Evolutionary conservation across 1,284 basidiomycete genomes (phyloP).

Genomic region (Cystobasidium slooffiae): DNA sequence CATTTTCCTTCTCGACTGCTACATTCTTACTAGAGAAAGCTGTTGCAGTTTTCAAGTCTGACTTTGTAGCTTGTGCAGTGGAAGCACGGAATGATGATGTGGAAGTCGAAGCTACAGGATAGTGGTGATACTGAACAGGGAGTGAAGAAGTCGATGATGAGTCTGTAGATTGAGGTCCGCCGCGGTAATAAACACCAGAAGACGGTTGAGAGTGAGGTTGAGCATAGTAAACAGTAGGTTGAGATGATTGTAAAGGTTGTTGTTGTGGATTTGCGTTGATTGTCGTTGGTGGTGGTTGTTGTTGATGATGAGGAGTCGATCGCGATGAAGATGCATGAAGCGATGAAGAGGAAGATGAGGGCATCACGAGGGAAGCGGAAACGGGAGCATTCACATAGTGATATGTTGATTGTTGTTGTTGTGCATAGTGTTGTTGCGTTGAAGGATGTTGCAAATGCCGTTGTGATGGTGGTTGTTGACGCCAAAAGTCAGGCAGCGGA

Average conservation of each 20-base stretch:
- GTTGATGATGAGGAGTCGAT: slow-evolving; percentile 12
- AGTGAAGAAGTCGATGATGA: background rate
- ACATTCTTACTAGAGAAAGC: background rate
- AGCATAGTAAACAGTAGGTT: background rate
- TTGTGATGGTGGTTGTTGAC: slow-evolving; percentile 8
- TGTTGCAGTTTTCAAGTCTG: background rate
- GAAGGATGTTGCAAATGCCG: background rate
- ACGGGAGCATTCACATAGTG: background rate
- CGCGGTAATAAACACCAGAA: background rate
- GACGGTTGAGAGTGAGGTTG: background rate
- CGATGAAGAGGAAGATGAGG: background rate
- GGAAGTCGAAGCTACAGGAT: slow-evolving; percentile 31
- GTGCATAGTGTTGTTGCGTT: background rate
- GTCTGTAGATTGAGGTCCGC: slow-evolving; percentile 3
- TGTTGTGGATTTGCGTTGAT: background rate
- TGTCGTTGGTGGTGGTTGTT: slow-evolving; percentile 6
- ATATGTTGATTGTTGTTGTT: background rate
- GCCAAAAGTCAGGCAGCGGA: slow-evolving; percentile 21
- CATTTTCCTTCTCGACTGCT: no score
- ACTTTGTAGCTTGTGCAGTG: background rate
- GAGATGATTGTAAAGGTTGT: background rate
- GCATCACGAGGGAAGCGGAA: background rate
- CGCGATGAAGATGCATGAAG: slow-evolving; percentile 4
- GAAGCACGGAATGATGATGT: background rate
- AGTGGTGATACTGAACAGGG: slow-evolving; percentile 11